phyloP scores from a whole-genome alignment of 2,329 filamentous ascomycete species.

The Phaeosphaeriaceae sp. region DNA sequence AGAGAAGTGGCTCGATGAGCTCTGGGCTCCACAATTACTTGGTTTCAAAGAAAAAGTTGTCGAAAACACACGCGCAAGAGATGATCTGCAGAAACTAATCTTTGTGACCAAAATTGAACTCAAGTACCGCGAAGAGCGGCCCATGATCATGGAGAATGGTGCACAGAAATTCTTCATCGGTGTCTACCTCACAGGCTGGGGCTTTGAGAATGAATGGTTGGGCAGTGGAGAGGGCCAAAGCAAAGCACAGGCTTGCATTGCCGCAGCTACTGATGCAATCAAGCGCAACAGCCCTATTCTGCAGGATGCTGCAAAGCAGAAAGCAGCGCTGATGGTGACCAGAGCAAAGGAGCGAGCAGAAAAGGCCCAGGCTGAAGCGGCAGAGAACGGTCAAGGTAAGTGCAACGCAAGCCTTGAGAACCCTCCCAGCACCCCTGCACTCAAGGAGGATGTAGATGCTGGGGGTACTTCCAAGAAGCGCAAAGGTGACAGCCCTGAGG shows the following conservation, averaged over 20 bases:
- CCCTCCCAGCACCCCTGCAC: background rate
- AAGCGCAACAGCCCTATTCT: conserved; percentile 47
- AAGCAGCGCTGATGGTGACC: conserved; percentile 26
- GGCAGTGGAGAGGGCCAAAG: conserved; percentile 68
- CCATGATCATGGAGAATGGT: conserved; percentile 59
- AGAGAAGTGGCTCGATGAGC: conserved; percentile 72
- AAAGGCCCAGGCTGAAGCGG: conserved; percentile 16
- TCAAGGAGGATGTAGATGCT: background rate
- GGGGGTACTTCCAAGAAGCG: conserved; percentile 5
- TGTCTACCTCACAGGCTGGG: conserved; percentile 71
- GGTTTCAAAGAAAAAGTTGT: conserved; percentile 36
- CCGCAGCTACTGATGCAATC: conserved; percentile 69
- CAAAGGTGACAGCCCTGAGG: conserved; percentile 4
- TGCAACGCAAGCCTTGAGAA: background rate
- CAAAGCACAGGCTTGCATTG: conserved; percentile 73
- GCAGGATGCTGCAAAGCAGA: conserved; percentile 24
- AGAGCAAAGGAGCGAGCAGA: conserved; percentile 23
- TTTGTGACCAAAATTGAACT: conserved; percentile 44
- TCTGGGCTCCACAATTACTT: conserved; percentile 66
- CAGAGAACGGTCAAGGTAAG: conserved; percentile 8
- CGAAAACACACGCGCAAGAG: conserved; percentile 49
- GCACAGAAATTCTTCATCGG: conserved; percentile 67
- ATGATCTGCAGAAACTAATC: conserved; percentile 47
- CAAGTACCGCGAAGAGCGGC: conserved; percentile 58
- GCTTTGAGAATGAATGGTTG: conserved; percentile 66